Percentiles rank a stretch among this genome's conserved stretches.
These are phyloP conservation scores for Fusarium denticulatum DNA, from an alignment of 2,329 filamentous ascomycete species.

Conservation along the genomic window DNA sequence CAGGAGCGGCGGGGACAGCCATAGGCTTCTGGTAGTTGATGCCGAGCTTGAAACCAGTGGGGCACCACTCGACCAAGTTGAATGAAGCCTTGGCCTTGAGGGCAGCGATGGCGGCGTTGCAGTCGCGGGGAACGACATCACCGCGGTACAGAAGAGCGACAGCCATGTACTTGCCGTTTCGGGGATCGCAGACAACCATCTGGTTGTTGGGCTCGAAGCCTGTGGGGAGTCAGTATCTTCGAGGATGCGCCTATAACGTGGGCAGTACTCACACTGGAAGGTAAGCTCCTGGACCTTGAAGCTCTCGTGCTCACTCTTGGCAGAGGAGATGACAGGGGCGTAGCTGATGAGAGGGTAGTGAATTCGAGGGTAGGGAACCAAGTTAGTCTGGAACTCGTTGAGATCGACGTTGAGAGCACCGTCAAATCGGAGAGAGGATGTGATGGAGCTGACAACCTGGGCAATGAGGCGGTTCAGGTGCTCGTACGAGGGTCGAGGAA, in stretches of 20 bases:
- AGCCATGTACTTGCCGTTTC: conserved; percentile 81
- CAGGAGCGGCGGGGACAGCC: conserved; percentile 62
- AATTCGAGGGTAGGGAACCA: conserved; percentile 78
- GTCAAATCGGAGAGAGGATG: conserved; percentile 76
- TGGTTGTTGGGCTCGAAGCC: conserved; percentile 83
- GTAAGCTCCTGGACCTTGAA: conserved; percentile 85
- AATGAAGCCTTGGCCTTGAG: conserved; percentile 78
- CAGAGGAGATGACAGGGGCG: conserved; percentile 74
- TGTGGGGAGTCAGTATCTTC: conserved; percentile 48
- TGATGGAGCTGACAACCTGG: conserved; percentile 79
- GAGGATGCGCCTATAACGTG: not conserved
- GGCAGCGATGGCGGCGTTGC: conserved; percentile 71
- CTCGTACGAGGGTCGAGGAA: conserved; percentile 74
- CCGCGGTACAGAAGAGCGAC: conserved; percentile 77
- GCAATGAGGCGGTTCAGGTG: conserved; percentile 79
- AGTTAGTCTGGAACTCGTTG: conserved; percentile 82
- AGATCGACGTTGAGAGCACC: conserved; percentile 78
- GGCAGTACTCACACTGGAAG: conserved; percentile 70
- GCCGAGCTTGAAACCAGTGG: conserved; percentile 79
- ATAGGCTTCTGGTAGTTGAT: conserved; percentile 79
- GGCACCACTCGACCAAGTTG: conserved; percentile 80
- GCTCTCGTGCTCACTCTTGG: conserved; percentile 85
- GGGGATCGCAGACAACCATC: conserved; percentile 79
- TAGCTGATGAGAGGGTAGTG: conserved; percentile 80
- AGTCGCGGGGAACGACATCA: conserved; percentile 76